Percentiles rank a stretch among this genome's conserved stretches.
Conservation (phyloP, 225 moss, liverwort and hornwort genomes). For the Marchantia polymorpha region DNA sequence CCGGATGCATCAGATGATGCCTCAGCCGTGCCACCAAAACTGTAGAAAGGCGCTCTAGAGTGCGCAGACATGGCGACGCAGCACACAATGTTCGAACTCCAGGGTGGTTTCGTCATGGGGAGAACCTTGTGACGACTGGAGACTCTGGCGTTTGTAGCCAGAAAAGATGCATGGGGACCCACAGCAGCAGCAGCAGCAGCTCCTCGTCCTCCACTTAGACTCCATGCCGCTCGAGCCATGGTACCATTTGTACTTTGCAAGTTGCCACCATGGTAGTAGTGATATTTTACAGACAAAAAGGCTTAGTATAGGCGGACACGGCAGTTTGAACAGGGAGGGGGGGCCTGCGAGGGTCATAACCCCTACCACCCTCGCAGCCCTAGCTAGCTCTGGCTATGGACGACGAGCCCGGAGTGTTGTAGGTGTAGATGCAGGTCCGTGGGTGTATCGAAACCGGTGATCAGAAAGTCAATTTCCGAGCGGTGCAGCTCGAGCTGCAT, state of each 20-base stretch:
- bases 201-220: neutral
- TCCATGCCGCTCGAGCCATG: neutral
- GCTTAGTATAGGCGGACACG: neutral
- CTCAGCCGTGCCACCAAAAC: neutral
- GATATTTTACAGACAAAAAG: neutral
- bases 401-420: neutral
- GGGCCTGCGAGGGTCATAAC: neutral
- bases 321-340: neutral
- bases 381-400: neutral
- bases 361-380: neutral
- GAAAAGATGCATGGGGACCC: neutral
- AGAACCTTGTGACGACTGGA: conserved; percentile 1
- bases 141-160: neutral
- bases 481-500: neutral
- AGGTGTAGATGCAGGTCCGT: no score
- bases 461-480: neutral
- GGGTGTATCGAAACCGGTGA: neutral
- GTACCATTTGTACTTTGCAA: neutral
- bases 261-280: neutral
- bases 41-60: neutral
- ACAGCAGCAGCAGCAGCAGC: neutral
- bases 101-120: neutral
- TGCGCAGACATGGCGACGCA: neutral
- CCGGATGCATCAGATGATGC: neutral
- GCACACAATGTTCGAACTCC: neutral